Conservation (phyloP, 371 early-diverging fungal species). For the Lichtheimia corymbifera region DNA sequence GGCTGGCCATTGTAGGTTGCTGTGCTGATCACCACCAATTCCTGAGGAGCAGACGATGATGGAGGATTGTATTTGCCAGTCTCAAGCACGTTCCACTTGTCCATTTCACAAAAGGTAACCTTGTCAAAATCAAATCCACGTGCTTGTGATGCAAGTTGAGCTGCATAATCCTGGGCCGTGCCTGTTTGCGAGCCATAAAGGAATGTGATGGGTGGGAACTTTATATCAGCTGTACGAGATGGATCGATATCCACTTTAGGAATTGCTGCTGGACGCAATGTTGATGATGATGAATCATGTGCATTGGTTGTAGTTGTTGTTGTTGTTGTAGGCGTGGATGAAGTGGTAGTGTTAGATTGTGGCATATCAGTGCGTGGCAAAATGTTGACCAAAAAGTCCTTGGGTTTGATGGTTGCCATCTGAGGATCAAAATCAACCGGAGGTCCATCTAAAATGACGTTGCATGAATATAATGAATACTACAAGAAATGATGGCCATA, state of each 20-base stretch:
- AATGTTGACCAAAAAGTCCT: constrained; percentile 32
- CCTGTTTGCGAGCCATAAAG: constrained; percentile 95
- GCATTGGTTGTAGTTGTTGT: too few relatives aligned
- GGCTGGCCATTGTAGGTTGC: constrained; percentile 61
- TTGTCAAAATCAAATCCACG: constrained; percentile 46
- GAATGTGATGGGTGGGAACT: constrained; percentile 46
- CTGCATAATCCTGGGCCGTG: constrained; percentile 92
- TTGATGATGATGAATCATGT: background rate
- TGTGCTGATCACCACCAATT: constrained; percentile 49
- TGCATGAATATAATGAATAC: background rate
- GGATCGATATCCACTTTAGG: too few relatives aligned
- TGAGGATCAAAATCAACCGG: constrained; percentile 31
- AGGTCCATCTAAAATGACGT: constrained; percentile 34
- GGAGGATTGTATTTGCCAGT: constrained; percentile 28
- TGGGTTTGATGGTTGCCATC: constrained; percentile 42
- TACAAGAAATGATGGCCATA: background rate
- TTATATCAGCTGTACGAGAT: constrained; percentile 1
- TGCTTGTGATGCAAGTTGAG: constrained; percentile 40
- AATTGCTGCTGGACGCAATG: constrained; percentile 1
- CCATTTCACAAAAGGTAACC: constrained; percentile 33
- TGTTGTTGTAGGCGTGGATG: background rate
- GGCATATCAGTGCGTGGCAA: constrained; percentile 44
- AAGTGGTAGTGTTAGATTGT: constrained; percentile 18
- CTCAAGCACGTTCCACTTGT: constrained; percentile 45
- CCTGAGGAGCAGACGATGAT: constrained; percentile 19